Conservation (phyloP, 495 filamentous ascomycete species). For the Elaphomyces granulatus region DNA sequence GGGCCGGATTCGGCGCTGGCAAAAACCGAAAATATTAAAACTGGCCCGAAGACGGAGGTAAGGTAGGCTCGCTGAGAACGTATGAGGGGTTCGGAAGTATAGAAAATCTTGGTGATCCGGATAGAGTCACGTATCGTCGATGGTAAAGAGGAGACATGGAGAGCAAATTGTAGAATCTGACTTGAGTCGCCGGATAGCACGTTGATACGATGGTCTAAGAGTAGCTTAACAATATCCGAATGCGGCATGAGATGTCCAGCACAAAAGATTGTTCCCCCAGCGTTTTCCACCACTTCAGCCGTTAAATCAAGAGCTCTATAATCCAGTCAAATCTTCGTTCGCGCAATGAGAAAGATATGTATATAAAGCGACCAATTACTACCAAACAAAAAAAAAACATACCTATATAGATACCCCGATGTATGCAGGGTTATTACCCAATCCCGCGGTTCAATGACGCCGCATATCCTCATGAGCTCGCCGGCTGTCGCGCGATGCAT, state of each 20-base stretch:
- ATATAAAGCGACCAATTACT: too few species aligned
- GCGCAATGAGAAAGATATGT: too few species aligned
- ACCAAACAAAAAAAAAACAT: too few species aligned
- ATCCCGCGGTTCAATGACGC: constrained; percentile 12
- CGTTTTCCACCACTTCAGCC: constrained; percentile 9
- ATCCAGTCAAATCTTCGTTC: too few species aligned
- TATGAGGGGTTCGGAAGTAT: constrained; percentile 17
- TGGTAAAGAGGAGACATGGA: constrained; percentile 13
- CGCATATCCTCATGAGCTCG: constrained; percentile 7
- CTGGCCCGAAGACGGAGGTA: background rate
- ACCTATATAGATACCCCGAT: constrained; percentile 4
- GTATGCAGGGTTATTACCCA: constrained; percentile 19
- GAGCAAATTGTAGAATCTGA: constrained; percentile 14
- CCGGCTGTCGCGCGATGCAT: constrained; percentile 13
- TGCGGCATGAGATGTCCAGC: constrained; percentile 12
- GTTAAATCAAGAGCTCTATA: constrained; percentile 11
- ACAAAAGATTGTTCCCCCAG: constrained; percentile 14
- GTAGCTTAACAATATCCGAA: constrained; percentile 6
- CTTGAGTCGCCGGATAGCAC: constrained; percentile 15
- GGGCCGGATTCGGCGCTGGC: constrained; percentile 20
- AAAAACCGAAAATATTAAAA: constrained; percentile 14
- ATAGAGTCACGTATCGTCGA: constrained; percentile 2
- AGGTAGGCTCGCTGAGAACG: constrained; percentile 7
- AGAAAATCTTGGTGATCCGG: constrained; percentile 13
- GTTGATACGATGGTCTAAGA: constrained; percentile 15